Evolutionary conservation across 176 grass and related monocot genomes (phyloP), one percentile per base, ranked within the genome.

Genomic region (Zoysia japonica): DNA sequence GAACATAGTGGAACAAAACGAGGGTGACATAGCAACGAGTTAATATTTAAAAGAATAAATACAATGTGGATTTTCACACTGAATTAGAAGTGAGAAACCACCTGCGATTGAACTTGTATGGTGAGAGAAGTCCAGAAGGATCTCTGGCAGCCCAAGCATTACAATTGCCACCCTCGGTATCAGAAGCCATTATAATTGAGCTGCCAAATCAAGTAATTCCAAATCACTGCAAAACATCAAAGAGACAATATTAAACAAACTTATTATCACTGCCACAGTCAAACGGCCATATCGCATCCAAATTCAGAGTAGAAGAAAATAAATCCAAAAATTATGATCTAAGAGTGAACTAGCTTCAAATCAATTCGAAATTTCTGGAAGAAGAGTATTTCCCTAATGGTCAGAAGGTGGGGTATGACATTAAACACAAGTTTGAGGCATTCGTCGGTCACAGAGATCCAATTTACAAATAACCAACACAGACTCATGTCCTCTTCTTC

Each of bases 51-150:
- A 66, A 66, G 39, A 66, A 66, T 17, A 16, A 19, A 66, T 42
- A 66, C 40, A 37, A 40, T 14, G 36, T 38, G 35, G 37, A 65
- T 12, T 15, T 62, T 37, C 37, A 9, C 19, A 65, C 5, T 10
- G 10, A 64, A 40, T 15, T 7, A 13, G 37, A 6, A 65, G 63
- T 13, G 36, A 12, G n/a, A 10, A 59, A 19, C 2, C 13, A 93
- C 91, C 88, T 93, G 11, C 91, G 78, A 71, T 76, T 59, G 43
- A 94, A 94, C n/a, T 79, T 91, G 84, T 91, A 89, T 2, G 89
- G 92, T 4, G 92, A 94, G 57, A 94, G 86, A 70, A 75, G 19
- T 74, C 92, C 92, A 1, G 86, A 89, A 72, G 72, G 54, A 89
- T 91, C 86, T 49, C 70, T 94, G 1, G 89, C 92, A 4, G 92